Base-by-base conservation (phyloP, 1,284 basidiomycete species). In the Flammula alnicola region DNA sequence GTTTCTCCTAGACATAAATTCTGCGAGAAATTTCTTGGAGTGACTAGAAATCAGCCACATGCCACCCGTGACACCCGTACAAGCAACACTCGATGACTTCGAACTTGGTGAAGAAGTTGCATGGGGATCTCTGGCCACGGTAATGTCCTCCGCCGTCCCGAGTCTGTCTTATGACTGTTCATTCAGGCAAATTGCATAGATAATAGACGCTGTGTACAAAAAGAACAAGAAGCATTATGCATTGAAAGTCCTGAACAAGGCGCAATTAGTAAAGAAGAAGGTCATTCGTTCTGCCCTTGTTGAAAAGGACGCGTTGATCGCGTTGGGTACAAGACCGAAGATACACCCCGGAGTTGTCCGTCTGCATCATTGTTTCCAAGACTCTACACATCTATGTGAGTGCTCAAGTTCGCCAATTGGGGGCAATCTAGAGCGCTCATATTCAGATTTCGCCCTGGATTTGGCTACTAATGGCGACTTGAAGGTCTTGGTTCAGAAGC, bases 391-490 rank as follows among this genome's bases (percentile, higher is more conserved):
- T 66, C 74, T 95, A 44, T 95, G 91, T 94, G 66, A 75, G 86
- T 79, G 3, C n/a, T 35, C 47, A 52, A 42, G 17, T 22, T 42
- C 40, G 5, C 31, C 17, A 26, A 25, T 29, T 44, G 4, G 11
- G 20, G 12, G 17, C 44, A 23, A n/a, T 42, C 26, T 46, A 23
- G 43, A 11, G 27, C 52, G n/a, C n/a, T 56, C 41, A 51, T 44
- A 19, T 42, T 43, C 58, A 96, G 94, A 93, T 70, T 97, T 95
- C 60, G 93, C 95, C 0, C 77, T 97, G 53, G 94, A 97, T 66
- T 77, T 94, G 11, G 93, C 91, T 0, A 76, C 78, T n/a, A 95
- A 96, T 64, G 95, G 94, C 29, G 95, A 97, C 66, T 79, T 98
- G 60, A 86, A 95, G 52, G 79, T 83, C 0, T 77, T 86, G 51